A percentile compares a stretch with the other conserved stretches of the same genome.
phyloP scores from a whole-genome alignment of 768 basidiomycete species.

The Panus rudis region DNA sequence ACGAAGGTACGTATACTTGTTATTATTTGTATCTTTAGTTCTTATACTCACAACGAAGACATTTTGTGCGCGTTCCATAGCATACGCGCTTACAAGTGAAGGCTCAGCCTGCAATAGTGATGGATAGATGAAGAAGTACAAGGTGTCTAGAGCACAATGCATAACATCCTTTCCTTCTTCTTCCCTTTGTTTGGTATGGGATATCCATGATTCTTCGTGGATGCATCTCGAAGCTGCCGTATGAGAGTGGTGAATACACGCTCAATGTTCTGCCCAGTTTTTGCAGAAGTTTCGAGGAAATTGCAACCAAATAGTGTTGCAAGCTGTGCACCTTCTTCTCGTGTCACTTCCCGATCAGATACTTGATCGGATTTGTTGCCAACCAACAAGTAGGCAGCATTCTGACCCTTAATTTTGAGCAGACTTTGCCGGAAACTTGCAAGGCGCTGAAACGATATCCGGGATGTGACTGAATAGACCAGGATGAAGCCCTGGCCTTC shows the following conservation, averaged over 20 bases:
- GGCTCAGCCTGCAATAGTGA: no score
- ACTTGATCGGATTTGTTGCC: slow-evolving; percentile 95
- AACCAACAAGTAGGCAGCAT: slow-evolving; percentile 87
- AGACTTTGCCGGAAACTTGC: slow-evolving; percentile 88
- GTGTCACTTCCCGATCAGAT: slow-evolving; percentile 86
- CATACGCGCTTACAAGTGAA: no score
- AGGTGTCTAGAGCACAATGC: slow-evolving; percentile 77
- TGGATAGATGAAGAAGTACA: slow-evolving; percentile 65
- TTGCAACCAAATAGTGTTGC: slow-evolving; percentile 85
- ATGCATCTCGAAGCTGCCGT: slow-evolving; percentile 69
- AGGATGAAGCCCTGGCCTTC: slow-evolving; percentile 98
- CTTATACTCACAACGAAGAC: no score
- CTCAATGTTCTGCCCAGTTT: slow-evolving; percentile 90
- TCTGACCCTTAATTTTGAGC: slow-evolving; percentile 78
- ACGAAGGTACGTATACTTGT: no score
- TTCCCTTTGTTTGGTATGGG: slow-evolving; percentile 24
- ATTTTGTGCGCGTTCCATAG: no score
- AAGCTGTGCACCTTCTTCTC: slow-evolving; percentile 78
- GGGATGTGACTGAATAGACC: slow-evolving; percentile 94
- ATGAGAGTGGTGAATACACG: slow-evolving; percentile 84
- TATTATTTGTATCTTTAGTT: no score
- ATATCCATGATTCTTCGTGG: slow-evolving; percentile 40
- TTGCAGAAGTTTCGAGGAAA: slow-evolving; percentile 95
- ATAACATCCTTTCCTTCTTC: slow-evolving; percentile 50
- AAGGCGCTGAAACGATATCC: slow-evolving; percentile 83